Conservation (phyloP, 106 monocot species). For the Dendrobium catenatum region DNA sequence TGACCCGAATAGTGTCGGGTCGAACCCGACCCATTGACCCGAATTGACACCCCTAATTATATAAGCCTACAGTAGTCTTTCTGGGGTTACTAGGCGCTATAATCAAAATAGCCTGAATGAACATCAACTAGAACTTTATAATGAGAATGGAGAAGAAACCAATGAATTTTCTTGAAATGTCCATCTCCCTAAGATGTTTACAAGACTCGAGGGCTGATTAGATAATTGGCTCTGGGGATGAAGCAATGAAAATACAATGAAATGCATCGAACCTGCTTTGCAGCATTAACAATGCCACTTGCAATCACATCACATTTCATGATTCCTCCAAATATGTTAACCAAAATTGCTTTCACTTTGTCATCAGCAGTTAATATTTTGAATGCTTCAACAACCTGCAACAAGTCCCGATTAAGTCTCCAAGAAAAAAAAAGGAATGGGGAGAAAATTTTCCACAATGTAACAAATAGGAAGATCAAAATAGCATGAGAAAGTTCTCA, state of each 20-base stretch:
- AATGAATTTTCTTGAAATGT: too few relatives aligned
- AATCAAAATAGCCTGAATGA: too few relatives aligned
- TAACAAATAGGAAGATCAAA: not conserved
- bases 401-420: not conserved
- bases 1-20: too few relatives aligned
- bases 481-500: not conserved
- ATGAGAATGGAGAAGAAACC: too few relatives aligned
- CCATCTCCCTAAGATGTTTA: too few relatives aligned
- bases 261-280: slow-evolving; percentile 57
- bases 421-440: not conserved
- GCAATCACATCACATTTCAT: slow-evolving; percentile 99
- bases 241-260: not conserved
- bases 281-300: slow-evolving; percentile 97
- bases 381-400: slow-evolving; percentile 95
- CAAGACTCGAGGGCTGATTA: too few relatives aligned
- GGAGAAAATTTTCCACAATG: not conserved
- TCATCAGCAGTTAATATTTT: slow-evolving; percentile 96
- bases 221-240: not conserved
- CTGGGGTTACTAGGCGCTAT: too few relatives aligned
- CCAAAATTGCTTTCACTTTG: slow-evolving; percentile 95
- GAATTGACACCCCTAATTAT: not conserved
- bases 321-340: slow-evolving; percentile 97
- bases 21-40: too few relatives aligned
- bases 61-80: not conserved
- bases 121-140: too few relatives aligned